A percentile compares a stretch with the other conserved stretches of the same genome.
These are phyloP conservation scores for Ramichloridium luteum DNA, from an alignment of 2,329 filamentous ascomycete genomes.

Conservation along the genomic window DNA sequence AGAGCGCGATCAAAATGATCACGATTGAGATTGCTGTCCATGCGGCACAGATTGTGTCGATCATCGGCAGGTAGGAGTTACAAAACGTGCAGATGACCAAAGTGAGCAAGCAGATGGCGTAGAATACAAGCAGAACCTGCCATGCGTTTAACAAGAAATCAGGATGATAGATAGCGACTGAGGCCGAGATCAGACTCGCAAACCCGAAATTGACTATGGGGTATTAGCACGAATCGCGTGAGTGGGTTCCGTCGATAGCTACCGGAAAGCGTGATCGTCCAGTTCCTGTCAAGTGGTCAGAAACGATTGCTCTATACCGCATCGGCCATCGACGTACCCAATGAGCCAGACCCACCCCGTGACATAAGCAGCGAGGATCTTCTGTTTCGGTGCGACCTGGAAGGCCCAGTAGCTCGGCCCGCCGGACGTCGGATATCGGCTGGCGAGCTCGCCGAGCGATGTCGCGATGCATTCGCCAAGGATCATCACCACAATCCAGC, in stretches of 20 bases:
- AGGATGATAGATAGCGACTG: slow-evolving; percentile 43
- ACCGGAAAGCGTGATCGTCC: slow-evolving; percentile 67
- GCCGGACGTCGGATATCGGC: slow-evolving; percentile 62
- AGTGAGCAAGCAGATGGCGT: slow-evolving; percentile 52
- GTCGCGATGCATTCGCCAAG: slow-evolving; percentile 60
- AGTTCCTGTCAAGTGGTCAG: no score
- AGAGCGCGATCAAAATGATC: slow-evolving; percentile 45
- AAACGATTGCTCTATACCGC: no score
- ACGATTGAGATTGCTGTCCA: slow-evolving; percentile 46
- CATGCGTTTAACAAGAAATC: slow-evolving; percentile 44
- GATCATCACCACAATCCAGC: slow-evolving; percentile 53
- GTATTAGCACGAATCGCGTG: slow-evolving; percentile 67
- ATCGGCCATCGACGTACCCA: no score
- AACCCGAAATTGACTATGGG: slow-evolving; percentile 62
- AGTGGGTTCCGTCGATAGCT: slow-evolving; percentile 43
- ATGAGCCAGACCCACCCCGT: slow-evolving; percentile 65
- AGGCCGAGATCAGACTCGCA: slow-evolving; percentile 35
- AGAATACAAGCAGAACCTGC: slow-evolving; percentile 60
- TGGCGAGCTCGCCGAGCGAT: slow-evolving; percentile 61
- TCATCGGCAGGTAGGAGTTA: slow-evolving; percentile 53
- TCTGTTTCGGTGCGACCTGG: slow-evolving; percentile 44
- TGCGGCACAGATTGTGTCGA: slow-evolving; percentile 46
- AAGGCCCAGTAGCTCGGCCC: slow-evolving; percentile 69
- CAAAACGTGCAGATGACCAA: slow-evolving; percentile 54
- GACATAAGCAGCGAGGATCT: slow-evolving; percentile 43